These are phyloP conservation scores for Kockiozyma suomiensis DNA, from an alignment of 805 yeast species.

Conservation along the genomic window DNA sequence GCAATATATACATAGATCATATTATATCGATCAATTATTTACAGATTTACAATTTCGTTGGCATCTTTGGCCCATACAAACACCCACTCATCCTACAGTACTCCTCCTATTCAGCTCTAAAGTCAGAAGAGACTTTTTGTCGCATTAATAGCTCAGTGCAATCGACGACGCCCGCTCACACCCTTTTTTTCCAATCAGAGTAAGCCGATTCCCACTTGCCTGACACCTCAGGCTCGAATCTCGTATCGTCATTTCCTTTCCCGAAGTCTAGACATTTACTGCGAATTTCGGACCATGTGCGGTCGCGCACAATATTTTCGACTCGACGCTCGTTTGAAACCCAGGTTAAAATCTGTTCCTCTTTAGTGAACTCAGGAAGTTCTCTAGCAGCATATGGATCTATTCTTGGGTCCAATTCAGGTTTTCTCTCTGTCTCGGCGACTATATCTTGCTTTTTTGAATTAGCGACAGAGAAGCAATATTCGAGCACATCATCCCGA, in stretches of 20 bases:
- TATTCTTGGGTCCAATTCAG: constrained; percentile 42
- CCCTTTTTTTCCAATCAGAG: constrained; percentile 13
- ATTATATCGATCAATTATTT: background rate
- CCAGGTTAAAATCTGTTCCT: constrained; percentile 32
- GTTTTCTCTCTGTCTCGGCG: constrained; percentile 44
- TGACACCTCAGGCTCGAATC: background rate
- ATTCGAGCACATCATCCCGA: constrained; percentile 34
- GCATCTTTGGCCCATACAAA: too few species aligned
- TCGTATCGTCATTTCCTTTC: background rate
- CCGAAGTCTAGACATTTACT: constrained; percentile 31
- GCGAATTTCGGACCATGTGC: constrained; percentile 31
- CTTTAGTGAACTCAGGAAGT: constrained; percentile 23
- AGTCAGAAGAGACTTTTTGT: too few species aligned
- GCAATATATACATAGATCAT: background rate
- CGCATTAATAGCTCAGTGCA: too few species aligned
- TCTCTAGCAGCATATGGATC: constrained; percentile 43
- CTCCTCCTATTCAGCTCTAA: background rate
- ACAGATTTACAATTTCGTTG: too few species aligned
- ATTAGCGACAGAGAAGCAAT: constrained; percentile 31
- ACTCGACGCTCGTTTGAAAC: constrained; percentile 31
- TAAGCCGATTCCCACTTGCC: constrained; percentile 16
- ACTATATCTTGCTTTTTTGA: constrained; percentile 42
- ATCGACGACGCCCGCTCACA: too few species aligned
- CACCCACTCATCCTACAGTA: too few species aligned
- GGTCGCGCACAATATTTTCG: constrained; percentile 35